Base-by-base conservation (phyloP, 2,329 filamentous ascomycete genomes). In the Colletotrichum viniferum region DNA sequence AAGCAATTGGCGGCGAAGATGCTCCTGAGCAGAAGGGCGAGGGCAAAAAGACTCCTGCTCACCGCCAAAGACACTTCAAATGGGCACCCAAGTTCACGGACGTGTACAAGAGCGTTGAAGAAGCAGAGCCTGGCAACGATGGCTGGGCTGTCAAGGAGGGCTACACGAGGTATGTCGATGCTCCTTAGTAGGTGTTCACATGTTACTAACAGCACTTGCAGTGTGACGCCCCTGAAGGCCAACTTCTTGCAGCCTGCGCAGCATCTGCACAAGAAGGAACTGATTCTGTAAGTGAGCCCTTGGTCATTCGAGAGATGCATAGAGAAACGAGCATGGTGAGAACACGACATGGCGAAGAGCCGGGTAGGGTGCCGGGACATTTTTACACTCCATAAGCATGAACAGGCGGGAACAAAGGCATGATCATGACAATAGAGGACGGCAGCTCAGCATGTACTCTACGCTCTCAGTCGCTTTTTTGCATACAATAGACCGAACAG, bases 61-160 rank as follows among this genome's bases (percentile, higher is more conserved):
- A 95, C 82, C 90, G 88, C 71, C 95, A 98, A 84, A 95, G 94
- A 83, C 94, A 97, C 84, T 98, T 98, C 88, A 97, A 96, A 85
- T 98, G 97, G 97, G 92, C 94, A 63, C 97, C 96, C 4, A 92
- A 91, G 77, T 97, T 98, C 84, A 89, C 91, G 38, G 96, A 98
- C 84, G 95, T 98, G 4, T 95, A 95, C 84, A 91, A 94, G 82
- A 96, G 94, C 78, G 96, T 98, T n/a, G 92, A 96, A 79, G 91
- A 94, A 78, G 92, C 93, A 52, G 87, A 88, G 36, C 94, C 95
- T 5, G 96, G 96, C 5, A 97, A 95, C 81, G 97, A 99, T 84
- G 97, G 96, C 7, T 98, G 96, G 95, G 93, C 93, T 43, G 95
- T 99, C 28, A 94, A 94, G 82, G 93, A 98, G 82, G 95, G 95